Percentiles rank a stretch among this genome's conserved stretches.
These are phyloP conservation scores for Musa schizocarpa DNA, from an alignment of 176 grass and related monocot genomes.

Conservation along the genomic window DNA sequence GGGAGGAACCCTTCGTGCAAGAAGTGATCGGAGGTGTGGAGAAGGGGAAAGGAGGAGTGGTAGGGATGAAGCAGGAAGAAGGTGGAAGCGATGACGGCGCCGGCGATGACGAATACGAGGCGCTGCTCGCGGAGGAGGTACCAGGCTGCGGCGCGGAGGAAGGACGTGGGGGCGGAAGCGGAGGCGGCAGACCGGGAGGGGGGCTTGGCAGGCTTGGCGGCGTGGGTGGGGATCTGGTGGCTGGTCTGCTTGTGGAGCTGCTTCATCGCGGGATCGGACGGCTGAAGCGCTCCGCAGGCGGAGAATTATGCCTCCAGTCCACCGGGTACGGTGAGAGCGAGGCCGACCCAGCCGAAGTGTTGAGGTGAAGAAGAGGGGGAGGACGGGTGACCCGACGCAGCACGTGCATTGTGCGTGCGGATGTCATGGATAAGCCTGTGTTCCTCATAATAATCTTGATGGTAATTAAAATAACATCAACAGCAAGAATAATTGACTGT, in stretches of 20 bases:
- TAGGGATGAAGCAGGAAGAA: conserved; percentile 93
- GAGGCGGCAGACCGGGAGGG: background rate
- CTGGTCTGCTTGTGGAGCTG: conserved; percentile 62
- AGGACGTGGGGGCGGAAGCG: background rate
- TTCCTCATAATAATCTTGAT: background rate
- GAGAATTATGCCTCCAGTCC: background rate
- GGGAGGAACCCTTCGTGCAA: conserved; percentile 5
- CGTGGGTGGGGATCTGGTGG: conserved; percentile 4
- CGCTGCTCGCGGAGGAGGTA: conserved; percentile 95
- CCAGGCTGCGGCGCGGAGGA: conserved; percentile 5
- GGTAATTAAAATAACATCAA: no score
- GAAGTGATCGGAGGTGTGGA: conserved; percentile 22
- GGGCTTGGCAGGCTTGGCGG: conserved; percentile 16
- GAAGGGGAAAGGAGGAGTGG: conserved; percentile 31
- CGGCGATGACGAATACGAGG: conserved; percentile 85
- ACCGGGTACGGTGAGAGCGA: background rate
- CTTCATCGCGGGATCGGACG: conserved; percentile 40
- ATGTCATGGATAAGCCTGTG: background rate
- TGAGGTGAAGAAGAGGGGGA: background rate
- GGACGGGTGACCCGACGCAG: background rate
- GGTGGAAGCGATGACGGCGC: conserved; percentile 84
- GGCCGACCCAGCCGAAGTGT: background rate
- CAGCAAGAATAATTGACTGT: no score
- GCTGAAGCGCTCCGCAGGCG: background rate
- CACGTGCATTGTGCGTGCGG: background rate